Percentiles rank a stretch among this genome's conserved stretches.
These are phyloP conservation scores for Entomortierella beljakovae DNA, from an alignment of 192 early-diverging fungal species.

Conservation along the genomic window DNA sequence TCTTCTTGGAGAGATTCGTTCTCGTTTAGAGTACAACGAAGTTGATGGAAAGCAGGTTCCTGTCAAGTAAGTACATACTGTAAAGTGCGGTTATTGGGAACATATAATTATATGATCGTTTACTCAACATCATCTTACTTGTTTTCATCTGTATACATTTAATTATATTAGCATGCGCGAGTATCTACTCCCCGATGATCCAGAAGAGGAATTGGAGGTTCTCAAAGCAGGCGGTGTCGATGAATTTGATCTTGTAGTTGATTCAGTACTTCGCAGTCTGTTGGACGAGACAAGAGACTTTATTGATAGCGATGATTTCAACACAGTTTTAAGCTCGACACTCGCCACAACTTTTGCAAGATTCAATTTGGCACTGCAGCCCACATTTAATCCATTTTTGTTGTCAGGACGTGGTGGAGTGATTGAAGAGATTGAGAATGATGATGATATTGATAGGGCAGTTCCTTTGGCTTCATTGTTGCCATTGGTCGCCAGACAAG, in stretches of 20 bases:
- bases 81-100: too few species aligned
- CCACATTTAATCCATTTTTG: constrained; percentile 50
- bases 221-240: constrained; percentile 65
- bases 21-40: constrained; percentile 63
- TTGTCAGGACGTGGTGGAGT: constrained; percentile 6
- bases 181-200: constrained; percentile 71
- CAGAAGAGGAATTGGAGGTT: constrained; percentile 71
- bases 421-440: constrained; percentile 71
- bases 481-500: constrained; percentile 74
- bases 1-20: constrained; percentile 65
- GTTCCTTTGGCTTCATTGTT: constrained; percentile 72
- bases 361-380: constrained; percentile 55
- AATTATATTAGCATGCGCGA: constrained; percentile 55
- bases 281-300: constrained; percentile 92
- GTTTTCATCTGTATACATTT: too few species aligned
- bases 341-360: constrained; percentile 57
- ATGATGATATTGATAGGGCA: constrained; percentile 44
- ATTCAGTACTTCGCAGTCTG: constrained; percentile 73
- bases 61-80: constrained; percentile 28
- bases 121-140: too few species aligned
- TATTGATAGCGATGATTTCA: constrained; percentile 75
- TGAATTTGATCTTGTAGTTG: constrained; percentile 60
- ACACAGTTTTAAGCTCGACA: constrained; percentile 54
- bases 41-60: constrained; percentile 44
- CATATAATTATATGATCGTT: too few species aligned